Conservation (phyloP, 2,329 filamentous ascomycete genomes). For the Arthrobotrys iridis region DNA sequence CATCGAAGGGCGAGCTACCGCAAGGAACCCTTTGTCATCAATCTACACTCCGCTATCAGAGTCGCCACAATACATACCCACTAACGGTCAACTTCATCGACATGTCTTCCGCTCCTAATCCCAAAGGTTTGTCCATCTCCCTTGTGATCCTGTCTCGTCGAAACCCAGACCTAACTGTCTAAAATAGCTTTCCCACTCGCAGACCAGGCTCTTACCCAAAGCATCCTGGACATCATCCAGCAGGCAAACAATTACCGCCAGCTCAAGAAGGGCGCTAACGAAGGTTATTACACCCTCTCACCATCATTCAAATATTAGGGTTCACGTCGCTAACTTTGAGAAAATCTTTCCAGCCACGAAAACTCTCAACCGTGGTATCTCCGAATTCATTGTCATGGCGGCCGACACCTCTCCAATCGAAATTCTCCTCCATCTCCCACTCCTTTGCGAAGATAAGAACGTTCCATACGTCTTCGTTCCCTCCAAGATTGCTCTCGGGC, state of each 20-base stretch:
- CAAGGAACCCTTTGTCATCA: slow-evolving; percentile 63
- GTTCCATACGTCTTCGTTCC: slow-evolving; percentile 78
- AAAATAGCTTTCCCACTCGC: slow-evolving; percentile 63
- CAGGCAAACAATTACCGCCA: slow-evolving; percentile 75
- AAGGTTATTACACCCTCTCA: slow-evolving; percentile 63
- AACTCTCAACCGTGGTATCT: slow-evolving; percentile 88
- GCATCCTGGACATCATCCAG: slow-evolving; percentile 84
- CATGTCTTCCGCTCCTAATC: slow-evolving; percentile 57
- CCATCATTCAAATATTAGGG: neutral
- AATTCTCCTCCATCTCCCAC: slow-evolving; percentile 87
- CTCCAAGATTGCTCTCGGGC: slow-evolving; percentile 83
- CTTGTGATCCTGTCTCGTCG: neutral
- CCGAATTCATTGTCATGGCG: slow-evolving; percentile 87
- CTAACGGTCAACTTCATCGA: neutral
- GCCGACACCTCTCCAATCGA: slow-evolving; percentile 88
- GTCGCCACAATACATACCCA: neutral
- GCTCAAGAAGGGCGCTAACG: slow-evolving; percentile 90
- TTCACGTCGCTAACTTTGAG: neutral
- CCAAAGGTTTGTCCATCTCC: slow-evolving; percentile 55
- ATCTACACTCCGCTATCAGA: neutral
- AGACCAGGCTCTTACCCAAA: slow-evolving; percentile 78
- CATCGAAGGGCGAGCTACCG: slow-evolving; percentile 62
- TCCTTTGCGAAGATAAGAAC: slow-evolving; percentile 85
- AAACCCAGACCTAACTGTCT: slow-evolving; percentile 15
- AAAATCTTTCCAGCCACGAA: slow-evolving; percentile 70